Evolutionary conservation across 1,139 yeast genomes (phyloP), one percentile per base, ranked within the genome.

Genomic region (Blastobotrys arbuscula): DNA sequence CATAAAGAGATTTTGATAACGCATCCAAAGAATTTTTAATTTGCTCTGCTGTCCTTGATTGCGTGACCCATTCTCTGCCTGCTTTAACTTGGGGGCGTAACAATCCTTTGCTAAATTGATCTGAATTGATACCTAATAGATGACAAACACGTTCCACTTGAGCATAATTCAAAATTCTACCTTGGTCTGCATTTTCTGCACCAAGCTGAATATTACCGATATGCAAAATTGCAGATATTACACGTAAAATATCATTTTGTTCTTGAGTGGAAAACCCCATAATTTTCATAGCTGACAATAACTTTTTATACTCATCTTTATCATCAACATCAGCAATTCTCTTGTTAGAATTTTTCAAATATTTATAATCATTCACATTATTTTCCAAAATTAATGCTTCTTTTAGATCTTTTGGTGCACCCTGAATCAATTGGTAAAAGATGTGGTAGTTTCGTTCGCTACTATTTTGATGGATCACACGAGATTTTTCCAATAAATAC

Each of bases 361-460:
- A 90, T 16, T 73, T 71, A 62, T 80, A 84, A 19, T 70, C 63
- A 13, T 76, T 68, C 0, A 71, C 55, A 13, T 66, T 59, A 15
- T 69, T 66, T 7, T 71, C 68, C 26, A 86, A 67, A 3, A 76
- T 72, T 36, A 85, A 72, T 24, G 73, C 66, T 6, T 74, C 59
- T 28, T 82, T 69, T 31, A 79, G 71, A 7, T 71, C 71, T 4
- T 69, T 69, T 1, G 80, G 64, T 21, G 85, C 77, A 9, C 97
- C 96, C 46, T 76, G 72, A 31, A 94, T 68, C 40, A 94, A 69
- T 63, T 94, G 97, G 65, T 92, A 94, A 63, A 92, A 92, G 4
- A 90, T 78, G 65, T 92, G 98, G 64, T 92, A 92, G 63, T 90
- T 92, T 63, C 98, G 76, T 67, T 92, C 98, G 18, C 77, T 71